Evolutionary conservation across 2,329 filamentous ascomycete genomes (phyloP), one percentile per base, ranked within the genome.

Genomic region (Fusarium newnesense): DNA sequence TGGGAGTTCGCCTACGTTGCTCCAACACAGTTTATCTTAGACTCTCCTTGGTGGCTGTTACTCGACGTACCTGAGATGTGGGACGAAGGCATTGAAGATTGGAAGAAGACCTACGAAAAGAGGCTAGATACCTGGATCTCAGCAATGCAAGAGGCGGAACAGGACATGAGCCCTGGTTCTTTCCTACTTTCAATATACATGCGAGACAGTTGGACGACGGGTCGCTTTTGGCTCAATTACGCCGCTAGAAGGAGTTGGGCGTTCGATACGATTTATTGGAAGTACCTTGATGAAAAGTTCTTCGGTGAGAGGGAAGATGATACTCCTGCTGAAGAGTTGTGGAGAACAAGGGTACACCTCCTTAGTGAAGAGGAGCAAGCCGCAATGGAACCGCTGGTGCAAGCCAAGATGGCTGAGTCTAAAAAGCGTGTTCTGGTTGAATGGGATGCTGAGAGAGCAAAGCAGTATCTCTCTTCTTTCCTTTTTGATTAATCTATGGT

Each of bases 31-130:
- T 84, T 84, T 32, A 42, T 52, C 5, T 70, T 80, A 26, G 80
- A 81, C 53, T 78, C 81, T 5, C 83, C 82, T 3, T 84, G 81
- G 81, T 84, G 82, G 82, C 71, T 85, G 2, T 72, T 84, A 1
- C 64, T 84, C 2, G 74, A 82, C 4, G 43, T 46, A 10, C 72
- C 79, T 0, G 81, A 84, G 49, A 75, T 72, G 44, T 84, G 83
- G 81, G n/a, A 59, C 2, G 47, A 42, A 3, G 80, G 79, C 3
- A 75, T 82, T 13, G 72, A 76, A 4, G 66, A 74, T 6, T 84
- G 81, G 79, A 66, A 49, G 6, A 60, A 62, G 4, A 42, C 56
- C 5, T 84, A 83, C 52, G 79, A 80, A 42, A 46, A 11, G 3
- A 78, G 79, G 0, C 64, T 85, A 1, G 18, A 77, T 11, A 82